Percentiles rank a stretch among this genome's conserved stretches.
Evolutionary conservation across 768 basidiomycete genomes (phyloP).

Genomic region (Cystofilobasidium macerans): DNA sequence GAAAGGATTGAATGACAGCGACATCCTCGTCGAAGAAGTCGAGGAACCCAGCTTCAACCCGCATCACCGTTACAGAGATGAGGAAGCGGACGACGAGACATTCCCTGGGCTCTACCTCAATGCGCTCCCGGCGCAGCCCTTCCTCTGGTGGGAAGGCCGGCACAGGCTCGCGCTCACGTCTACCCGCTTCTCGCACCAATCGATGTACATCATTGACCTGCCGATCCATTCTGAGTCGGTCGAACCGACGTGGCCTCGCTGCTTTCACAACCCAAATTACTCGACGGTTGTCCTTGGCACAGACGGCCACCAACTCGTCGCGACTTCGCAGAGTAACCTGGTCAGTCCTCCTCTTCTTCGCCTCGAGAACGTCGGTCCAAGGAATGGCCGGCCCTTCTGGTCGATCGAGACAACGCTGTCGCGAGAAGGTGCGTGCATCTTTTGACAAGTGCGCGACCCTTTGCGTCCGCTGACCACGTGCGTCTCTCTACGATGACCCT

Average conservation of each 20-base stretch:
- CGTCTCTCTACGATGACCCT: too few species aligned
- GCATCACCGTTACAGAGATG: too few species aligned
- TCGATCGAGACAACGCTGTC: too few species aligned
- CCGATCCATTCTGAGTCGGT: background rate
- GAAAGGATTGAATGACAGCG: background rate
- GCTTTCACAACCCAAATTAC: background rate
- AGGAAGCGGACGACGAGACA: conserved; percentile 31
- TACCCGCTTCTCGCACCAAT: conserved; percentile 46
- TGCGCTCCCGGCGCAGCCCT: conserved; percentile 43
- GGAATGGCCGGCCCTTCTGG: too few species aligned
- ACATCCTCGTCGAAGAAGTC: conserved; percentile 43
- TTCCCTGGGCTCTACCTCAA: conserved; percentile 59
- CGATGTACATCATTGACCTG: background rate
- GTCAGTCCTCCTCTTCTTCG: too few species aligned
- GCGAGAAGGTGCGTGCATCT: too few species aligned
- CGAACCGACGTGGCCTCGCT: background rate
- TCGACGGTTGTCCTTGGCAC: conserved; percentile 28
- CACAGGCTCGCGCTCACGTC: conserved; percentile 44
- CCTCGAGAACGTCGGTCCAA: conserved; percentile 32
- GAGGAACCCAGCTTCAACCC: too few species aligned
- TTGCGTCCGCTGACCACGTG: too few species aligned
- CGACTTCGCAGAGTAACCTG: conserved; percentile 5
- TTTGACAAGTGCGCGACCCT: too few species aligned
- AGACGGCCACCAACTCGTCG: conserved; percentile 24
- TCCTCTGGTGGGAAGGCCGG: conserved; percentile 36